Percentiles rank a stretch among this genome's conserved stretches.
These are phyloP conservation scores for Globisporangium polare DNA, from an alignment of 352 stramenopile genomes.

Conservation along the genomic window DNA sequence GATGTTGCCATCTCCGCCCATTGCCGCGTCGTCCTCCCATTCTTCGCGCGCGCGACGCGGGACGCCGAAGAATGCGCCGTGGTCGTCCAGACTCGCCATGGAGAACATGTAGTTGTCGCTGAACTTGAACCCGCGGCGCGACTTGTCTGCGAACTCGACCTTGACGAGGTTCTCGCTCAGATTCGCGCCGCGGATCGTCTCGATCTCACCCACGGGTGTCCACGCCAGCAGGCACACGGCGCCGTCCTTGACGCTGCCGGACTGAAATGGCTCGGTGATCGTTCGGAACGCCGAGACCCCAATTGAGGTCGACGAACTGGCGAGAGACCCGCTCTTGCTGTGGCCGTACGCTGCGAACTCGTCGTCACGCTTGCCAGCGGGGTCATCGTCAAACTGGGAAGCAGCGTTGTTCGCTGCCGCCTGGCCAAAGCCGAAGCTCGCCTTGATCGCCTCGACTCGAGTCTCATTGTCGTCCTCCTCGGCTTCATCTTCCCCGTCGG, in stretches of 20 bases:
- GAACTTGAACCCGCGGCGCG: constrained; percentile 81
- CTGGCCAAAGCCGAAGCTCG: constrained; percentile 71
- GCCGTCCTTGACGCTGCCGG: constrained; percentile 43
- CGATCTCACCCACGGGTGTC: constrained; percentile 77
- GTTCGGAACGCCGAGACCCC: constrained; percentile 25
- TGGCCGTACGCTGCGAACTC: constrained; percentile 4
- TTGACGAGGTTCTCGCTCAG: constrained; percentile 75
- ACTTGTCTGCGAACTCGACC: constrained; percentile 80
- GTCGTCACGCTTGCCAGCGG: constrained; percentile 5
- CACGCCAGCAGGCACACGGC: constrained; percentile 58
- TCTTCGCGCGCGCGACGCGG: constrained; percentile 56
- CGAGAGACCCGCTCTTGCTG: background rate
- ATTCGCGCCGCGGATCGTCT: constrained; percentile 62
- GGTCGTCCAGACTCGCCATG: constrained; percentile 66
- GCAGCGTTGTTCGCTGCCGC: constrained; percentile 20
- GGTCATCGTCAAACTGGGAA: constrained; percentile 18
- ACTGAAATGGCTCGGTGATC: constrained; percentile 62
- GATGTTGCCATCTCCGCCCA: constrained; percentile 29
- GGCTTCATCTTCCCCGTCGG: constrained; percentile 29
- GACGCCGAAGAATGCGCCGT: constrained; percentile 73
- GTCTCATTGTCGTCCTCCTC: constrained; percentile 59
- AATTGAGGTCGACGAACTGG: background rate
- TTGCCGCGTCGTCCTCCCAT: constrained; percentile 44
- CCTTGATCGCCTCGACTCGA: constrained; percentile 78
- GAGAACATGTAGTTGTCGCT: constrained; percentile 82